Conservation (phyloP, 2,329 filamentous ascomycete genomes). For the Ilyonectria sp. region DNA sequence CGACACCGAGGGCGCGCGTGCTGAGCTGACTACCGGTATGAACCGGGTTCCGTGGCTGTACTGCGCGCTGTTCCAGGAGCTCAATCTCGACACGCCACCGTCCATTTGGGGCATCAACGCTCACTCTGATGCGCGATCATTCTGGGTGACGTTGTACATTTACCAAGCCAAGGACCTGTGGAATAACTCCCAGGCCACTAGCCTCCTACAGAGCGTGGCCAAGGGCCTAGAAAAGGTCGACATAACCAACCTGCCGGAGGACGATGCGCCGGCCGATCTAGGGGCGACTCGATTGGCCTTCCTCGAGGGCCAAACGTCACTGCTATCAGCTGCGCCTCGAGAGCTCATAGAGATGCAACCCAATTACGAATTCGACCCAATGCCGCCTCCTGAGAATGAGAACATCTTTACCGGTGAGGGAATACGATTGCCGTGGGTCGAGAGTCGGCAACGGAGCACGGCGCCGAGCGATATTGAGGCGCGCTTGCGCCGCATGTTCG, state of each 20-base stretch:
- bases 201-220: constrained; percentile 79
- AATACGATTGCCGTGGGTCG: constrained; percentile 38
- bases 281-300: constrained; percentile 82
- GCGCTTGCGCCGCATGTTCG: constrained; percentile 50
- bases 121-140: constrained; percentile 71
- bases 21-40: constrained; percentile 78
- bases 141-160: constrained; percentile 84
- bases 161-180: constrained; percentile 85
- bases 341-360: constrained; percentile 74
- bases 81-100: constrained; percentile 84
- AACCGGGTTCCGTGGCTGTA: constrained; percentile 87
- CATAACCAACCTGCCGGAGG: constrained; percentile 54
- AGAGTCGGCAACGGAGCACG: constrained; percentile 17
- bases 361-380: constrained; percentile 84
- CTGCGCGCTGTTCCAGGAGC: constrained; percentile 82
- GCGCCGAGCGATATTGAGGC: constrained; percentile 44
- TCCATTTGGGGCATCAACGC: constrained; percentile 86
- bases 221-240: constrained; percentile 66
- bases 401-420: constrained; percentile 56
- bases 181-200: constrained; percentile 82
- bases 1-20: constrained; percentile 75
- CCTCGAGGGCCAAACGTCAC: constrained; percentile 79
- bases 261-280: constrained; percentile 58
- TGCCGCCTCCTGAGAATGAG: constrained; percentile 76
- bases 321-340: constrained; percentile 80